Base-by-base conservation (phyloP, 306 rosid genomes). In the Fragaria vesca region DNA sequence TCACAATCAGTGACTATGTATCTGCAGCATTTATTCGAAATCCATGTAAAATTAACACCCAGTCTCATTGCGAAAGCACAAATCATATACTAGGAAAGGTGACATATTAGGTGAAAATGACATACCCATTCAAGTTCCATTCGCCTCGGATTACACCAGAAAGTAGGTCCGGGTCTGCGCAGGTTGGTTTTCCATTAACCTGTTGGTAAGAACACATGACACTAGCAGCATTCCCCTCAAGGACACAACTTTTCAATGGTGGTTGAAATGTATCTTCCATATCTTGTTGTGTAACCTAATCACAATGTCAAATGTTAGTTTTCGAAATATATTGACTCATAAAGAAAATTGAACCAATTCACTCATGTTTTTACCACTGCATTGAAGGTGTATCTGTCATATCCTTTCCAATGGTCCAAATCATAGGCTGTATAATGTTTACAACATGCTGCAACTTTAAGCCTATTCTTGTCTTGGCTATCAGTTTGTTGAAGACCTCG, bases 361-460 rank as follows among this genome's bases (percentile, higher is more conserved):
- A 68, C n/a, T 70, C 74, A 74, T 17, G 11, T 45, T 57, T 58
- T 83, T 90, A 95, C 99, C 90, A 87, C 89, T 36, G 99, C 94
- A 82, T 95, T 84, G 82, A 95, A 95, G 83, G 79, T 88, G 88
- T 79, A 91, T 60, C 99, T 91, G 30, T 90, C 94, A 45, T 83
- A 61, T 10, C 98, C 99, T 80, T 93, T 95, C 99, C 99, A 95
- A 38, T 91, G 85, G 76, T 95, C 99, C 81, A 95, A 0, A 86
- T 95, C 99, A 73, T 95, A 95, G 67, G 97, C 99, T n/a, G 99
- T 95, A 45, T 95, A 95, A 71, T 95, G 99, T 81, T 95, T 95
- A 80, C 99, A 95, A 61, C 99, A 95, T 48, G 99, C 99, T 36
- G 99, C 99, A 83, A 95, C 99, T 84, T 95, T 95, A 17, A 95